Evolutionary conservation across 2,329 filamentous ascomycete genomes (phyloP).

Genomic region (Venturia aucupariae): DNA sequence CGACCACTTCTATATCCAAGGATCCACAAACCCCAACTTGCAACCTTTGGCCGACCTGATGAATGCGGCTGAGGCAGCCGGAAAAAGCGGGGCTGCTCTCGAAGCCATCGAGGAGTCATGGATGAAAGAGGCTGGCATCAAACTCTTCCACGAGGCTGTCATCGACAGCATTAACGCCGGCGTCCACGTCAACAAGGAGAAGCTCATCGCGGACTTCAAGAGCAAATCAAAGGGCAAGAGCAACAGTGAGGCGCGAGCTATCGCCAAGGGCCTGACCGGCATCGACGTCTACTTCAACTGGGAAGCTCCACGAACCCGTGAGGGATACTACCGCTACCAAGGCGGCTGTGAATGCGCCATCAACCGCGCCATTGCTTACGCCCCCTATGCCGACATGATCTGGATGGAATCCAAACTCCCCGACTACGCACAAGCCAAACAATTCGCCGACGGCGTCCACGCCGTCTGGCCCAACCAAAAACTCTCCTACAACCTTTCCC

Average conservation of each 20-base stretch:
- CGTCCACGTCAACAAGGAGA: conserved; percentile 58
- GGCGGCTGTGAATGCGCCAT: conserved; percentile 87
- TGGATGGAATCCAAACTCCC: conserved; percentile 69
- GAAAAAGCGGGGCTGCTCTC: conserved; percentile 71
- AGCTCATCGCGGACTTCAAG: conserved; percentile 58
- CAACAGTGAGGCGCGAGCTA: conserved; percentile 69
- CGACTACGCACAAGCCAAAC: conserved; percentile 18
- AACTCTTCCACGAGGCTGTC: conserved; percentile 87
- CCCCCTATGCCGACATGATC: conserved; percentile 88
- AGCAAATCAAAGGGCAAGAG: conserved; percentile 68
- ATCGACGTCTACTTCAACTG: conserved; percentile 86
- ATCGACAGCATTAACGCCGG: conserved; percentile 67
- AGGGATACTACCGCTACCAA: conserved; percentile 89
- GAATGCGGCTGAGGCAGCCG: conserved; percentile 70
- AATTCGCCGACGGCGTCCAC: conserved; percentile 18
- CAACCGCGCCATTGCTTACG: conserved; percentile 84
- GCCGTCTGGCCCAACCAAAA: conserved; percentile 88
- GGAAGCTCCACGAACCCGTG: conserved; percentile 84
- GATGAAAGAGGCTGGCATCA: conserved; percentile 67
- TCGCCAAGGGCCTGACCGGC: conserved; percentile 69
- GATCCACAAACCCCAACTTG: conserved; percentile 74
- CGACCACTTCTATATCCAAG: conserved; percentile 89
- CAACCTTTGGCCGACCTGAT: conserved; percentile 86
- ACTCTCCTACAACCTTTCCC: conserved; percentile 95
- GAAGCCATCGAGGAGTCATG: conserved; percentile 90